Evolutionary conservation across 2,329 filamentous ascomycete genomes (phyloP), one percentile per base, ranked within the genome.

Genomic region (Chrysoporthe cubensis): DNA sequence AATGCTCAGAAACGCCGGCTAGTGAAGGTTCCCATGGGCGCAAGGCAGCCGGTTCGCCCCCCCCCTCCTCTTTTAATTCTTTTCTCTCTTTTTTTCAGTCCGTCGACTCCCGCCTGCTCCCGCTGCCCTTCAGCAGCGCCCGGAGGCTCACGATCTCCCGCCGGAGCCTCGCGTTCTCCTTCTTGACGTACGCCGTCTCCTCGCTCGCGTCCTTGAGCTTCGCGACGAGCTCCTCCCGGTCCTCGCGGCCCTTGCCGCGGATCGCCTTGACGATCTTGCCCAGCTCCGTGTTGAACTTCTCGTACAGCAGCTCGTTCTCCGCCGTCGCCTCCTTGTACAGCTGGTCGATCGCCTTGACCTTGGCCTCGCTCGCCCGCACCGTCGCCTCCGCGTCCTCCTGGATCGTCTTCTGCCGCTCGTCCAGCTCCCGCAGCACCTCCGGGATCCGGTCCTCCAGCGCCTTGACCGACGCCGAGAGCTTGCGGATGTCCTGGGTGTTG

Each of bases 271-370:
- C 84, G 69, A 97, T 92, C 81, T 91, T 93, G 73, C 88, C 91
- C 60, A 98, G 81, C 80, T 97, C 95, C n/a, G 89, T 87, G 74
- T 97, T 97, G 82, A 97, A 97, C 69, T 90, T 90, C 72, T 95
- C 91, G 78, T 97, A 97, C 66, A 98, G 83, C 42, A 95, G 87
- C 80, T 97, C 94, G 74, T 97, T 98, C 82, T 98, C 95, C 0
- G 93, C 92, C 73, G 90, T 93, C 18, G 90, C 88, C 75, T 97
- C 93, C 71, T 93, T 91, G 80, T 96, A 97, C 63, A 97, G 82
- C 79, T 96, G 92, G 76, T 97, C 94, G 64, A 97, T 88, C 52
- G 91, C 91, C 73, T 90, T 91, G 68, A 90, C 90, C 73, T 96
- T 94, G 68, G 86, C 86, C 76, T 97, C 94, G 16, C 88, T 89